Evolutionary conservation across 352 stramenopile species (phyloP), one percentile per base, ranked within the genome.

Genomic region (Globisporangium apiculatum): DNA sequence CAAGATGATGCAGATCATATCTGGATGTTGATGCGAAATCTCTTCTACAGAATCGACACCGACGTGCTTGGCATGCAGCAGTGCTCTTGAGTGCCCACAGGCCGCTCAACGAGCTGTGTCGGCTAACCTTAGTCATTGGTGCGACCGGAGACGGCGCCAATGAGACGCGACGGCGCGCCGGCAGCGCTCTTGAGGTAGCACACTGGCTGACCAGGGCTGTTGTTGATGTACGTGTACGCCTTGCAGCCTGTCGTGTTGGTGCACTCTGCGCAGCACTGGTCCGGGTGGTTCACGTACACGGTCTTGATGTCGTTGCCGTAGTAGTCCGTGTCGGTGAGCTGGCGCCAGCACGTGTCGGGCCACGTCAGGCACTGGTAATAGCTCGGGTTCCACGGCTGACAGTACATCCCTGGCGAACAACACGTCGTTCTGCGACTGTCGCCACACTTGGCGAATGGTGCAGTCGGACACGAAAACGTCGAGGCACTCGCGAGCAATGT

Each of bases 191-290:
- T 53, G 24, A 53, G 18, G 48, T 53, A 53, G 48, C 48, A 53
- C 48, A 41, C 48, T 10, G 48, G 31, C 48, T 37, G 36, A 36
- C 67, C 62, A 37, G 72, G 61, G 48, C 68, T 69, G 55, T 59
- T 72, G 64, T 82, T 79, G 55, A 78, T 67, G 61, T 65, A 82
- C 50, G 73, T 79, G 63, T 79, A 83, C 35, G 64, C 69, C 57
- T 65, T 63, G 58, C 73, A 83, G 38, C 73, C 63, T 0, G 48
- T 24, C n/a, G 55, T 74, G 15, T 60, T 66, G 7, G 63, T 50
- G 62, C 73, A 83, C 7, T 61, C 69, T 11, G 78, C 67, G 17
- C 73, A 83, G 41, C 73, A 78, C 7, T 10, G 7, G 11, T 24
- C 15, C 15, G 51, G 51, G 36, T 55, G 51, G 9, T 47, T 47